Percentiles rank a stretch among this genome's conserved stretches.
Conservation (phyloP, 176 grass and related monocot species). For the Triticum dicoccoides region DNA sequence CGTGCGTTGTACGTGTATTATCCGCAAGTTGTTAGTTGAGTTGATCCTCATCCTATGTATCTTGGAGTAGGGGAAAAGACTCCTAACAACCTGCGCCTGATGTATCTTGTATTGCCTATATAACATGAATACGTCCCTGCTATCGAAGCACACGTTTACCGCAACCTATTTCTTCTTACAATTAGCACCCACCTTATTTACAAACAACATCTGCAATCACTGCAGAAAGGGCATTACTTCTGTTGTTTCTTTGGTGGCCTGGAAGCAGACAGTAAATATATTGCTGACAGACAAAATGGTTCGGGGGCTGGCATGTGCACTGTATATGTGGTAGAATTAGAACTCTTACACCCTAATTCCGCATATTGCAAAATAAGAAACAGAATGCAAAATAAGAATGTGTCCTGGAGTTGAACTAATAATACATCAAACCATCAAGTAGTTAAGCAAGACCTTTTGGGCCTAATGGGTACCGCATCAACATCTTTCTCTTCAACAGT, state of each 20-base stretch:
- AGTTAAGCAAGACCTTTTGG: neutral
- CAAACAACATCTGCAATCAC: neutral
- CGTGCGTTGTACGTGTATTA: no score
- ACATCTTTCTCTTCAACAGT: neutral
- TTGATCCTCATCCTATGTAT: no score
- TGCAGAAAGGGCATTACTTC: neutral
- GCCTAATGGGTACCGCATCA: neutral
- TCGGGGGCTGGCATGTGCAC: neutral
- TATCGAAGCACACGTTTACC: no score
- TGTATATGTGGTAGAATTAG: neutral
- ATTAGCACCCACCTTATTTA: neutral
- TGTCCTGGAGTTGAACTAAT: neutral
- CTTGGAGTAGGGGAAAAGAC: no score
- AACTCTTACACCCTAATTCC: no score
- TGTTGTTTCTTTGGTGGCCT: neutral
- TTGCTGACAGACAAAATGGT: neutral
- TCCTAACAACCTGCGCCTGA: no score
- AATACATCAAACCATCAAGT: neutral
- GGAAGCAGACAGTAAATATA: neutral
- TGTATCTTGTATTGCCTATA: no score
- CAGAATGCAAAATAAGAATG: no score
- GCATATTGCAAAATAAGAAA: no score
- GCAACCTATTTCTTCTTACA: neutral
- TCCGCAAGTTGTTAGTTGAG: no score
- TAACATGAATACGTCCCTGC: no score